A percentile compares a stretch with the other conserved stretches of the same genome.
These are phyloP conservation scores for Iberis amara DNA, from an alignment of 441 rosid species.

Conservation along the genomic window DNA sequence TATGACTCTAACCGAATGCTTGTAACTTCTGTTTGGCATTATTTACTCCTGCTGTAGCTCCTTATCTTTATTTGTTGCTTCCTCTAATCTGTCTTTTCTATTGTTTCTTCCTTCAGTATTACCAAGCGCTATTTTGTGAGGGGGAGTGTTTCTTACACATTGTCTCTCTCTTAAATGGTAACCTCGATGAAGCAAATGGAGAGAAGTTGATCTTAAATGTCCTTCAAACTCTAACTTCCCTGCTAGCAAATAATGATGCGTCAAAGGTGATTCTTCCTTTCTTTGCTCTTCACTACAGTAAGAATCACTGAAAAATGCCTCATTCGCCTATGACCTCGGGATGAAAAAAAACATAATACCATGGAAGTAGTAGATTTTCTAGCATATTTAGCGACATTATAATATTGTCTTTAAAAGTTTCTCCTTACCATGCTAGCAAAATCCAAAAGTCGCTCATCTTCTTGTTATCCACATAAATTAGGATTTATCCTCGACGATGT, in stretches of 20 bases:
- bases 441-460: conserved; percentile 6
- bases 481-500: conserved; percentile 4
- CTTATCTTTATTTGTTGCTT: conserved; percentile 13
- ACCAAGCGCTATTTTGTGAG: conserved; percentile 83
- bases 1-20: conserved; percentile 31
- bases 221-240: conserved; percentile 77
- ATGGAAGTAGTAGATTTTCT: conserved; percentile 1
- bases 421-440: background rate
- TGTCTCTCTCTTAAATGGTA: conserved; percentile 89
- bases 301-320: background rate
- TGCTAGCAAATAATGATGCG: conserved; percentile 76
- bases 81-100: conserved; percentile 28
- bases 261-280: conserved; percentile 63
- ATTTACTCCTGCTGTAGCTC: conserved; percentile 11
- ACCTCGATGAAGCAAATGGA: conserved; percentile 66
- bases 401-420: background rate
- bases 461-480: conserved; percentile 3
- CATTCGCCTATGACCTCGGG: conserved; percentile 14
- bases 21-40: conserved; percentile 10
- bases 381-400: conserved; percentile 4
- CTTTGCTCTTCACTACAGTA: conserved; percentile 20
- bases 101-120: conserved; percentile 58
- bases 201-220: conserved; percentile 88
- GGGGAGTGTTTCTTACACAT: conserved; percentile 97
- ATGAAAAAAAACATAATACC: conserved; percentile 1